Percentiles rank a stretch among this genome's conserved stretches.
These are phyloP conservation scores for Scheffersomyces insectosa DNA, from an alignment of 1,139 yeast species.

Conservation along the genomic window DNA sequence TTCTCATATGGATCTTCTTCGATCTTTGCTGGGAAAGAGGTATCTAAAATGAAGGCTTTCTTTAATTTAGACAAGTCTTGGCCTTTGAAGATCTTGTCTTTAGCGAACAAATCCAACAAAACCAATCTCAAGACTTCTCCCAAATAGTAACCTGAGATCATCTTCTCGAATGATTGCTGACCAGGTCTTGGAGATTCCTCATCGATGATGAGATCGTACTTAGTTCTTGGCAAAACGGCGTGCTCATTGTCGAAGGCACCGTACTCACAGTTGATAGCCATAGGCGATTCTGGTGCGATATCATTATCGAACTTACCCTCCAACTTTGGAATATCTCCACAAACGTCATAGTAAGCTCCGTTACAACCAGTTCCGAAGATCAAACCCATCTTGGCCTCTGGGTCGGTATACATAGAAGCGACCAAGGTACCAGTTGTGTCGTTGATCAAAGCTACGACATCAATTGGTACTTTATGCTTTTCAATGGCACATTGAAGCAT, in stretches of 20 bases:
- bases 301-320: constrained; percentile 69
- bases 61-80: constrained; percentile 65
- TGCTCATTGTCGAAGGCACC: constrained; percentile 97
- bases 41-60: constrained; percentile 73
- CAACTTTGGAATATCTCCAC: constrained; percentile 76
- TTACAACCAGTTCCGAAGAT: constrained; percentile 98
- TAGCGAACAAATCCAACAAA: constrained; percentile 66
- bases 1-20: constrained; percentile 92
- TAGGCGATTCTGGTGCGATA: constrained; percentile 61
- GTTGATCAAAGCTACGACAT: constrained; percentile 89
- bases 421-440: constrained; percentile 98
- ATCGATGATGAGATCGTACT: constrained; percentile 80
- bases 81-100: constrained; percentile 63
- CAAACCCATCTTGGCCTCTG: constrained; percentile 88
- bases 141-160: constrained; percentile 95
- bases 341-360: constrained; percentile 90
- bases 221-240: constrained; percentile 80
- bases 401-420: constrained; percentile 91
- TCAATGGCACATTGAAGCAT: constrained; percentile 78
- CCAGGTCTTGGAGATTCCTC: constrained; percentile 92
- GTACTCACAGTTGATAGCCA: constrained; percentile 98
- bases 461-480: constrained; percentile 68
- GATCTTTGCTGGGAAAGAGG: constrained; percentile 81
- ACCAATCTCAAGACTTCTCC: constrained; percentile 90
- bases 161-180: constrained; percentile 94